Base-by-base conservation (phyloP, 225 moss, liverwort and hornwort genomes). In the Thuidium tamariscinum region DNA sequence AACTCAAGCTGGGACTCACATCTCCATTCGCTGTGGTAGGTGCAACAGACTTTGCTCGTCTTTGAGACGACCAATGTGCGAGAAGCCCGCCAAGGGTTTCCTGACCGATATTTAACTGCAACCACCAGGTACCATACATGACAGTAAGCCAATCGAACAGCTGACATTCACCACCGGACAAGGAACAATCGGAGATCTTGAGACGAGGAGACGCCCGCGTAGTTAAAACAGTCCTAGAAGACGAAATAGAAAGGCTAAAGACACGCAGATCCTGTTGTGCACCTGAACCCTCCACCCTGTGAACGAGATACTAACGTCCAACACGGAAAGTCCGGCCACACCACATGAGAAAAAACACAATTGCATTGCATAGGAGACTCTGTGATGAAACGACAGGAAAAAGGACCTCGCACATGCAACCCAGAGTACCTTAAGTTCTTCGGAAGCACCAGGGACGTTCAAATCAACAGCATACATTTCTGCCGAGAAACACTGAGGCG, bases 401-500 rank as follows among this genome's bases (percentile, higher is more conserved):
- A 59, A 41, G 74, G 18, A 55, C 61, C 59, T 62, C n/a, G 46
- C 42, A 71, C 59, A 20, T 68, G 81, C 77, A 63, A 42, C 13
- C 19, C 27, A 44, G 65, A 67, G 83, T 85, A 97, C 97, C 97
- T 97, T 97, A 17, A 91, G 88, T 68, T 97, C 97, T 80, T 97
- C 97, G 34, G 97, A 95, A 81, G 97, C 97, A 89, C 91, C 90
- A 51, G 96, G 97, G 56, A 97, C 97, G 77, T 94, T 92, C 87
- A 97, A 89, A 87, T 97, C 97, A 29, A 96, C 95, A 42, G 95
- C 95, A 88, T 97, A 97, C 97, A 97, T 95, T 91, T 97, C 97
- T 73, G 97, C 96, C 51, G 95, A 93, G 85, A 97, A 97, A 87
- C 95, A 97, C 83, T 95, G 94, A 63, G 96, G 97, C 57, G 96